These are phyloP conservation scores for Eucalyptus regnans DNA, from an alignment of 345 rosid species.

Conservation along the genomic window DNA sequence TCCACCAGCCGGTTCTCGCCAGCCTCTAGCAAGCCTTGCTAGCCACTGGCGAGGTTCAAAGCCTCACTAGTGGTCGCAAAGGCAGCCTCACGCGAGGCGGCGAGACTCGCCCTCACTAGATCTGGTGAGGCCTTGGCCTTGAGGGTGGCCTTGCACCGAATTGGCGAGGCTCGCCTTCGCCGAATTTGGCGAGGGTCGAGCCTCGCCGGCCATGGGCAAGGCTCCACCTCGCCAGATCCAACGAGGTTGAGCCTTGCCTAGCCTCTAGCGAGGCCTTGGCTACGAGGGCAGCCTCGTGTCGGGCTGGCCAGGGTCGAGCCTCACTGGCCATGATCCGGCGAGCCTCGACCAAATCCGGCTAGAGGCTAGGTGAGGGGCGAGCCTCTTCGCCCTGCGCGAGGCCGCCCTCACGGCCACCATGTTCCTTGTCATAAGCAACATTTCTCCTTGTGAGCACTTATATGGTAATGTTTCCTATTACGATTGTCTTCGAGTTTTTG, in stretches of 20 bases:
- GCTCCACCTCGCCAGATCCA: accelerated
- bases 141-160: accelerated
- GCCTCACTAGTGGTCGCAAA: too few relatives aligned
- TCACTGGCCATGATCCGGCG: too few relatives aligned
- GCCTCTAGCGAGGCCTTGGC: accelerated
- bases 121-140: accelerated
- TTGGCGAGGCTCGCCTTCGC: accelerated
- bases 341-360: too few relatives aligned
- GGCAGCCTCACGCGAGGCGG: accelerated
- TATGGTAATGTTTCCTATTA: too few relatives aligned
- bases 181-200: accelerated
- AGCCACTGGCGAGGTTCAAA: accelerated
- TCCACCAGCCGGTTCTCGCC: accelerated
- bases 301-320: accelerated
- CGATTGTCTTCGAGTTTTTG: accelerated
- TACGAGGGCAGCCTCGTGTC: accelerated
- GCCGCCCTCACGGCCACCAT: too few relatives aligned
- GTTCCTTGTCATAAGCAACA: too few relatives aligned
- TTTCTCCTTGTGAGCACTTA: too few relatives aligned
- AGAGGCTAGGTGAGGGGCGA: too few relatives aligned
- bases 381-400: too few relatives aligned
- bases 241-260: accelerated
- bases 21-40: too few relatives aligned
- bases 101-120: too few relatives aligned
- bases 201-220: too few relatives aligned